Evolutionary conservation across 192 early-diverging fungal species (phyloP).

Genomic region (Backusella tarrabulga): DNA sequence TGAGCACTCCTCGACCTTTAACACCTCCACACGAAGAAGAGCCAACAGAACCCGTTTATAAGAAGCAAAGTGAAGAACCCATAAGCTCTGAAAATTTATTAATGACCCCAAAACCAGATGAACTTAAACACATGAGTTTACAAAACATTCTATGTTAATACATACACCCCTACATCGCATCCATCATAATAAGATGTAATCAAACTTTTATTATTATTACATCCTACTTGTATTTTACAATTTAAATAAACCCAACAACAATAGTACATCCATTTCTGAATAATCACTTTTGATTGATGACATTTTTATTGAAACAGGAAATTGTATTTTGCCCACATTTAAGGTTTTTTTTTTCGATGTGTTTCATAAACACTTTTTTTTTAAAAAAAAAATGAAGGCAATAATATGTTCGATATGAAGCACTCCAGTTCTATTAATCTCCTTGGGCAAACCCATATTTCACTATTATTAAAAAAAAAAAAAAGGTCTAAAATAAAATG

Average conservation of each 20-base stretch:
- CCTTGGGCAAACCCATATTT: neutral
- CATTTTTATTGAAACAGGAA: no score
- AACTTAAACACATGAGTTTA: slow-evolving; percentile 11
- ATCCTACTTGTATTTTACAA: neutral
- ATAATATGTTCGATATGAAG: no score
- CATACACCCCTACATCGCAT: neutral
- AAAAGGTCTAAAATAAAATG: neutral
- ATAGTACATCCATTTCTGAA: no score
- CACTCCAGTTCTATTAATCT: neutral
- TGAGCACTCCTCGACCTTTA: neutral
- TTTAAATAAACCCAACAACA: neutral
- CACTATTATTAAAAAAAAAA: neutral
- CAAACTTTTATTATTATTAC: neutral
- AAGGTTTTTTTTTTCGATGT: no score
- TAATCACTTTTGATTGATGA: no score
- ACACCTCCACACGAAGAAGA: neutral
- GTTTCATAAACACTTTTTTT: no score
- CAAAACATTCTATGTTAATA: slow-evolving; percentile 4
- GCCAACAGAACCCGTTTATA: neutral
- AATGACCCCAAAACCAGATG: slow-evolving; percentile 1
- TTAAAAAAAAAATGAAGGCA: neutral
- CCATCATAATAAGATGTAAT: no score
- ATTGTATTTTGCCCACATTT: no score
- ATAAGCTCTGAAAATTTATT: neutral
- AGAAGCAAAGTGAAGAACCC: neutral